Base-by-base conservation (phyloP, 2,329 filamentous ascomycete genomes). In the Alternaria hordeiaustralica region DNA sequence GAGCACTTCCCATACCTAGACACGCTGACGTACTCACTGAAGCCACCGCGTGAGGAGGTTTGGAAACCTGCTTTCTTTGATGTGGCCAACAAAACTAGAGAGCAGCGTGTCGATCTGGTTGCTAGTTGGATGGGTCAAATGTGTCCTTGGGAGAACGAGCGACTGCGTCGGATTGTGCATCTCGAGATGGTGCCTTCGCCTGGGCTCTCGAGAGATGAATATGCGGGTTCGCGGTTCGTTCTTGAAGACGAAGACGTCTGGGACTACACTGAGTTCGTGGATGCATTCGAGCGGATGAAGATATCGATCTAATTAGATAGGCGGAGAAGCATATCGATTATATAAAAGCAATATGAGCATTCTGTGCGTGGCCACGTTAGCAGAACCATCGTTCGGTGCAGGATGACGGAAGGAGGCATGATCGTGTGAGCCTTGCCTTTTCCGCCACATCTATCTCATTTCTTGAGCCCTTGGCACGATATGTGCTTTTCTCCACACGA, bases 51-150 rank as follows among this genome's bases (percentile, higher is more conserved):
- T 23, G 65, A 65, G 1, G 20, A 49, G 6, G 62, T 51, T 1
- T 77, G 72, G 72, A 65, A 65, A 30, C 75, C 74, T 7, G 71
- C 69, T 3, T 77, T 78, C 49, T 64, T 78, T 20, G 65, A 61
- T 1, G 61, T 71, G 0, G 67, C 71, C 10, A 68, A 69, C 11
- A 75, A 71, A 55, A 75, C 71, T 21, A 69, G 68, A 56, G 68
- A 74, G 36, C 69, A 75, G 46, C 71, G 75, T 2, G 62, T 78
- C 11, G 64, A 60, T 12, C 62, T 73, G 58, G 74, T 72, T 36
- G 74, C 71, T 3, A 51, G 58, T 36, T 78, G 74, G 74, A 58
- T 79, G 69, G 55, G 61, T 28, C 36, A 66, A 3, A 71, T 68
- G 9, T 75, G 68, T 59, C 69, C 69, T 2, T 64, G 74, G 51